These are phyloP conservation scores for Globisporangium apiculatum DNA, from an alignment of 352 stramenopile genomes.

Conservation along the genomic window DNA sequence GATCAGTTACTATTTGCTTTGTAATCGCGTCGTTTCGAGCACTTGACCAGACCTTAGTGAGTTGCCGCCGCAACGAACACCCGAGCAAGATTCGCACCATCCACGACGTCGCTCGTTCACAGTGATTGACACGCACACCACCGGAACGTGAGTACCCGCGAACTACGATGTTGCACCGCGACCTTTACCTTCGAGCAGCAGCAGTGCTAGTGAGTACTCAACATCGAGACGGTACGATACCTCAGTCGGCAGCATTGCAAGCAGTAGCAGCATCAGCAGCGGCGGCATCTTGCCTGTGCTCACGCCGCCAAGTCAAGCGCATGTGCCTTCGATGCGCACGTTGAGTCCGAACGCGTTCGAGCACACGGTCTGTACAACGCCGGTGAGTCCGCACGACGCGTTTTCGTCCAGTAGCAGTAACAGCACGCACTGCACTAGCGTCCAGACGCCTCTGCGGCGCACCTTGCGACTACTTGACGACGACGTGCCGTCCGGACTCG, in stretches of 20 bases:
- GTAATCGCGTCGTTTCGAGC: too few relatives aligned
- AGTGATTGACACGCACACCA: too few relatives aligned
- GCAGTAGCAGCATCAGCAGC: slow-evolving; percentile 4
- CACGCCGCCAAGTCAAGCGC: slow-evolving; percentile 9
- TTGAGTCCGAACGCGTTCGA: slow-evolving; percentile 27
- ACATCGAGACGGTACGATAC: slow-evolving; percentile 11
- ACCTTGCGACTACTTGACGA: slow-evolving; percentile 1
- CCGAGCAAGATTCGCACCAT: too few relatives aligned
- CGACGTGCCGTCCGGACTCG: neutral
- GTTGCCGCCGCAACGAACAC: too few relatives aligned
- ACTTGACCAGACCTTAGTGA: too few relatives aligned
- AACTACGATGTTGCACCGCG: slow-evolving; percentile 13
- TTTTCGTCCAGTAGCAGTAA: neutral
- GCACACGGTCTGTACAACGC: slow-evolving; percentile 38
- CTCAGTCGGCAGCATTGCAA: neutral
- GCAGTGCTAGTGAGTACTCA: slow-evolving; percentile 6
- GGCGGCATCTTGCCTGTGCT: slow-evolving; percentile 33
- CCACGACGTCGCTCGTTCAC: too few relatives aligned
- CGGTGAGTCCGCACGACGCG: slow-evolving; percentile 12
- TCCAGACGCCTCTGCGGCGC: neutral
- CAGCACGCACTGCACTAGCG: neutral
- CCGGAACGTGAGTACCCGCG: too few relatives aligned
- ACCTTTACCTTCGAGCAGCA: slow-evolving; percentile 3
- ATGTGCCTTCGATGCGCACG: slow-evolving; percentile 2
- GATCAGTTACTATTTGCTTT: too few relatives aligned